Evolutionary conservation across 2,329 filamentous ascomycete genomes (phyloP).

Genomic region (Ilyonectria sp.): DNA sequence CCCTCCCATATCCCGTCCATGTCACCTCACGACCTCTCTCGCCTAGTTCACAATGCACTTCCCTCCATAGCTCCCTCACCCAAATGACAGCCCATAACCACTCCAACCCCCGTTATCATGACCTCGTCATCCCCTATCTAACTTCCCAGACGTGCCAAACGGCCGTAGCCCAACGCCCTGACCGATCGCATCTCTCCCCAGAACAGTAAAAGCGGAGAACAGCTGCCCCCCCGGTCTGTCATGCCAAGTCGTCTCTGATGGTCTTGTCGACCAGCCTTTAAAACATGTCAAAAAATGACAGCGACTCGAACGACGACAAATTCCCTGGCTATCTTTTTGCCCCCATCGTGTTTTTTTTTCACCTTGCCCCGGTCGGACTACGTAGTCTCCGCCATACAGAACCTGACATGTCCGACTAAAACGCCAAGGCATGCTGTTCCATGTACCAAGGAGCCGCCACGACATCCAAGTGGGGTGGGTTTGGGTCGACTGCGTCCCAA

Average conservation of each 20-base stretch:
- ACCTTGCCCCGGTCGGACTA: conserved; percentile 2
- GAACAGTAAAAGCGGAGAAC: neutral
- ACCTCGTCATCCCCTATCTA: conserved; percentile 1
- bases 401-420: conserved; percentile 15
- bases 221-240: neutral
- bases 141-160: neutral
- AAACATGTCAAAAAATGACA: conserved; percentile 1
- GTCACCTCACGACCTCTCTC: neutral
- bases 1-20: neutral
- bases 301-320: neutral
- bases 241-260: neutral
- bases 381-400: conserved; percentile 7
- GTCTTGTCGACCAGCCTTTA: conserved; percentile 1
- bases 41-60: neutral
- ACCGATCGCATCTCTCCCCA: conserved; percentile 1
- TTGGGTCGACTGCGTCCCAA: conserved; percentile 3
- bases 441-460: conserved; percentile 20
- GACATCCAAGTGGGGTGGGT: conserved; percentile 24
- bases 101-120: conserved; percentile 2
- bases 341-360: neutral
- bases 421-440: conserved; percentile 15
- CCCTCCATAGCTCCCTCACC: neutral
- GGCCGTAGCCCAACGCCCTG: neutral
- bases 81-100: conserved; percentile 4
- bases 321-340: neutral